Percentiles rank a stretch among this genome's conserved stretches.
Evolutionary conservation across 495 filamentous ascomycete genomes (phyloP).

Genomic region (Tuber borchii): DNA sequence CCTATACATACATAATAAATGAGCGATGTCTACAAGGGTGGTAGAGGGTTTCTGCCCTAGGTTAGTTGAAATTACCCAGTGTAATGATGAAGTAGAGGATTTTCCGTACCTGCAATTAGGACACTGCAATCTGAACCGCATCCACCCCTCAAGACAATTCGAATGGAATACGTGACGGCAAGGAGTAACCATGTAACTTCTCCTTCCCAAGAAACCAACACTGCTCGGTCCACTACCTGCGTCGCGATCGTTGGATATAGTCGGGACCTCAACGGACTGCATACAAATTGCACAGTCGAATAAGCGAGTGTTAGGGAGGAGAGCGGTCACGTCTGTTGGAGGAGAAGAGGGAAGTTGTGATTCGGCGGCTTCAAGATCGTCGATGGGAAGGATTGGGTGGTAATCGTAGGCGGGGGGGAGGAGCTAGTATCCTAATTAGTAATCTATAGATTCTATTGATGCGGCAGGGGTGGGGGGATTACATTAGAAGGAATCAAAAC

Average conservation of each 20-base stretch:
- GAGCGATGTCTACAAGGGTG: conserved; percentile 18
- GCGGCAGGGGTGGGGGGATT: conserved; percentile 29
- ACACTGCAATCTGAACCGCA: conserved; percentile 85
- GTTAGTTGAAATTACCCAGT: neutral
- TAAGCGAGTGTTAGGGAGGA: conserved; percentile 47
- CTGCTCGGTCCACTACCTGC: conserved; percentile 52
- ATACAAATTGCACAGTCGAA: conserved; percentile 95
- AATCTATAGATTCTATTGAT: conserved; percentile 56
- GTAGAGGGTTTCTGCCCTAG: conserved; percentile 24
- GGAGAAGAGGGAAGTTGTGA: conserved; percentile 32
- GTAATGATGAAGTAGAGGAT: neutral
- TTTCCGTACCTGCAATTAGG: conserved; percentile 84
- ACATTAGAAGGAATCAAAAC: conserved; percentile 55
- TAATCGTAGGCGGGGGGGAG: conserved; percentile 84
- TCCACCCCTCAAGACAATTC: conserved; percentile 89
- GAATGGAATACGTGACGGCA: conserved; percentile 96
- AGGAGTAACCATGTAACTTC: conserved; percentile 92
- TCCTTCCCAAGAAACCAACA: conserved; percentile 64
- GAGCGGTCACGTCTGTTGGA: conserved; percentile 6
- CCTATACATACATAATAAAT: neutral
- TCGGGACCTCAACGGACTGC: conserved; percentile 77
- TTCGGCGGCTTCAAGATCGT: conserved; percentile 61
- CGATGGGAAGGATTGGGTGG: conserved; percentile 82
- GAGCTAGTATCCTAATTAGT: conserved; percentile 37
- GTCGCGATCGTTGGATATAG: conserved; percentile 57